Percentiles rank a stretch among this genome's conserved stretches.
These are phyloP conservation scores for Pleurotus platypus DNA, from an alignment of 768 basidiomycete genomes.

Conservation along the genomic window DNA sequence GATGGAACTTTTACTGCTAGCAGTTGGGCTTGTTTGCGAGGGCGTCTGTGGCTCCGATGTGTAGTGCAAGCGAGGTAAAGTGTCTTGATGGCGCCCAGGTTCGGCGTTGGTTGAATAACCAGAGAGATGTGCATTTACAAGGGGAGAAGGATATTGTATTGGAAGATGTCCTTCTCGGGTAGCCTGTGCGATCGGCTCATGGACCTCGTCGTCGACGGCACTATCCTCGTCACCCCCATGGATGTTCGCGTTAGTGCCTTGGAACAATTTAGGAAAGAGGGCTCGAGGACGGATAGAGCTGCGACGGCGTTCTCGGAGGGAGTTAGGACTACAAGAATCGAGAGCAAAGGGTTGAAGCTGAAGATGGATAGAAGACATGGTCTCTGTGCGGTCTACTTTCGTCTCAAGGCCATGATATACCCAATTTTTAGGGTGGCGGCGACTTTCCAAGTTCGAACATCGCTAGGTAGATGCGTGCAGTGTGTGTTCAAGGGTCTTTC, in stretches of 20 bases:
- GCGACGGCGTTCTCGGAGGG: slow-evolving; percentile 33
- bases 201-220: slow-evolving; percentile 28
- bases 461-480: no score
- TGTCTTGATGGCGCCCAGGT: slow-evolving; percentile 26
- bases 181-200: slow-evolving; percentile 11
- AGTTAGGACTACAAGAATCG: slow-evolving; percentile 29
- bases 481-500: no score
- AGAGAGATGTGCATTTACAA: slow-evolving; percentile 29
- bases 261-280: slow-evolving; percentile 25
- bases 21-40: slow-evolving; percentile 17
- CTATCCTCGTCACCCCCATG: slow-evolving; percentile 19
- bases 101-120: slow-evolving; percentile 28
- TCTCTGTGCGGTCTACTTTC: background rate
- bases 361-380: slow-evolving; percentile 28
- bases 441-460: background rate
- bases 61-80: slow-evolving; percentile 16
- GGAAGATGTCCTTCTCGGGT: slow-evolving; percentile 6
- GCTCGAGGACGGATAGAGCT: slow-evolving; percentile 32
- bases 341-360: slow-evolving; percentile 27
- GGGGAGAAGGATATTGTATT: slow-evolving; percentile 19
- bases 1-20: slow-evolving; percentile 22
- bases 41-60: slow-evolving; percentile 13
- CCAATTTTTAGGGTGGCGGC: background rate
- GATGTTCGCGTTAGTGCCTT: slow-evolving; percentile 8
- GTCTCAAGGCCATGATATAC: background rate